Conservation (phyloP, 805 yeast genomes). For the Maudiozyma saulgeensis region DNA sequence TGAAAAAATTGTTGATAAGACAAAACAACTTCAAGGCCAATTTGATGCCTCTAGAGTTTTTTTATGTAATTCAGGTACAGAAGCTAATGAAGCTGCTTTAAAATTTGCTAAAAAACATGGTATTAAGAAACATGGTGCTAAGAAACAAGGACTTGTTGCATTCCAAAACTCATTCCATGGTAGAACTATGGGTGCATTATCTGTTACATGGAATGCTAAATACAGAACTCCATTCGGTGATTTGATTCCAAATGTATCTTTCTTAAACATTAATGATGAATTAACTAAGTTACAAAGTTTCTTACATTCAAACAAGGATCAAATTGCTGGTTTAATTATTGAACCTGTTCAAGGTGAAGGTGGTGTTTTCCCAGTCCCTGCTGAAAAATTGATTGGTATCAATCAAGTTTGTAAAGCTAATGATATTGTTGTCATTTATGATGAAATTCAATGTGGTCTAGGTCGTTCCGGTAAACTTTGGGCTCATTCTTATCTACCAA, state of each 20-base stretch:
- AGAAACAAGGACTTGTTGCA: conserved; percentile 72
- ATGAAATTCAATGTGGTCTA: conserved; percentile 94
- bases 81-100: conserved; percentile 72
- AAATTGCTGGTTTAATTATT: conserved; percentile 77
- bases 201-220: conserved; percentile 87
- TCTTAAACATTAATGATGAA: conserved; percentile 32
- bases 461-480: conserved; percentile 88
- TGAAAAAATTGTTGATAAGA: conserved; percentile 56
- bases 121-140: conserved; percentile 35
- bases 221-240: conserved; percentile 90
- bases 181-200: conserved; percentile 84
- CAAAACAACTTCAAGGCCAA: conserved; percentile 72
- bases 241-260: conserved; percentile 73
- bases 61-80: conserved; percentile 65
- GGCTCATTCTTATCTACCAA: conserved; percentile 76
- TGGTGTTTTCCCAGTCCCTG: conserved; percentile 65
- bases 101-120: conserved; percentile 80
- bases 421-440: conserved; percentile 74
- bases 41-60: conserved; percentile 64
- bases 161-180: conserved; percentile 92
- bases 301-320: conserved; percentile 25
- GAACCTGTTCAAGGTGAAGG: conserved; percentile 99
- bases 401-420: conserved; percentile 57
- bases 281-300: conserved; percentile 18
- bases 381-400: conserved; percentile 56